Percentiles rank a stretch among this genome's conserved stretches.
Evolutionary conservation across 306 rosid genomes (phyloP).

Genomic region (Astragalus membranaceus): DNA sequence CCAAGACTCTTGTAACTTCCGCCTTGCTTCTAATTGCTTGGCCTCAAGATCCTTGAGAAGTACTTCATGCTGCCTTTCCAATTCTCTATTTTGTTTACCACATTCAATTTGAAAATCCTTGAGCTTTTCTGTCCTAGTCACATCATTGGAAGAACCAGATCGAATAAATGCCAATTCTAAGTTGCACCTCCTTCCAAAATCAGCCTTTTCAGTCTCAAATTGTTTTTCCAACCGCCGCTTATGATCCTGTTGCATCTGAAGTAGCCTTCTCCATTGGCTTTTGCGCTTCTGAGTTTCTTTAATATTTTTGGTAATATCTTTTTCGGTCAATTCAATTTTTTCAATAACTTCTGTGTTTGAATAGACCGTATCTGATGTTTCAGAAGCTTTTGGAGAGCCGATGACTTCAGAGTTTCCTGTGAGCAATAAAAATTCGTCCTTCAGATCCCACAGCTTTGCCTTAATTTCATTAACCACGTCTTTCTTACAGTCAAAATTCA

Average conservation of each 20-base stretch:
- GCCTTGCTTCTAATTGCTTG: slow-evolving; percentile 30
- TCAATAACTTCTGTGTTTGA: slow-evolving; percentile 10
- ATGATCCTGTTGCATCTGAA: slow-evolving; percentile 31
- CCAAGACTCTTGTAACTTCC: slow-evolving; percentile 41
- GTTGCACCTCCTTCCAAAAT: slow-evolving; percentile 23
- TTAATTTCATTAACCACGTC: slow-evolving; percentile 46
- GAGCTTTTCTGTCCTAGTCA: slow-evolving; percentile 28
- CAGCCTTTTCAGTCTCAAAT: slow-evolving; percentile 25
- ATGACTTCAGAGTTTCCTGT: slow-evolving; percentile 17
- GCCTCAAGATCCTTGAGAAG: slow-evolving; percentile 41
- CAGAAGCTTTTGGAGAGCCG: slow-evolving; percentile 31
- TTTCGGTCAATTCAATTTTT: slow-evolving; percentile 21
- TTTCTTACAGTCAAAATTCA: slow-evolving; percentile 61
- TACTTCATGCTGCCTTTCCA: slow-evolving; percentile 24
- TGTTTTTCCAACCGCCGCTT: slow-evolving; percentile 7
- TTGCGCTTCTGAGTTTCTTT: slow-evolving; percentile 38
- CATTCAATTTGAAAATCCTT: slow-evolving; percentile 19
- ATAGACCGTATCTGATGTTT: slow-evolving; percentile 15
- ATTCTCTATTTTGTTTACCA: slow-evolving; percentile 25
- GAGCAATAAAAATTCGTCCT: slow-evolving; percentile 36
- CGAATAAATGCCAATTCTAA: slow-evolving; percentile 31
- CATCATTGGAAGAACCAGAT: slow-evolving; percentile 23
- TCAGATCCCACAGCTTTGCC: slow-evolving; percentile 52
- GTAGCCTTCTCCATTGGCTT: slow-evolving; percentile 38
- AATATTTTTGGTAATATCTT: slow-evolving; percentile 37